These are phyloP conservation scores for Didymella exigua DNA, from an alignment of 2,329 filamentous ascomycete genomes.

Conservation along the genomic window DNA sequence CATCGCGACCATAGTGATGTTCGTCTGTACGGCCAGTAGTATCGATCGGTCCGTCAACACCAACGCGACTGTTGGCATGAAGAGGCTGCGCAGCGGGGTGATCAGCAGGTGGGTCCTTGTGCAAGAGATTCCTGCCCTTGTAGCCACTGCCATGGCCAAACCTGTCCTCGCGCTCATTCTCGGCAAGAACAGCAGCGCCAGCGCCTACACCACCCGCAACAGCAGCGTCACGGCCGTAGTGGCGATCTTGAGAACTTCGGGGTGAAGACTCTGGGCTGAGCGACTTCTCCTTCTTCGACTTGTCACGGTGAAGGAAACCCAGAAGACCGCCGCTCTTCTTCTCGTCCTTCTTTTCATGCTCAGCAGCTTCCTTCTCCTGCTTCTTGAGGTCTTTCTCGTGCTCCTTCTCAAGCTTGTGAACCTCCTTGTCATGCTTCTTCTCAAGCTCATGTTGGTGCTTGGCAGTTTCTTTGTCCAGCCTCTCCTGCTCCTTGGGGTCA, in stretches of 20 bases:
- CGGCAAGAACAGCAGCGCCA: conserved; percentile 22
- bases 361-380: conserved; percentile 28
- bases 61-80: conserved; percentile 12
- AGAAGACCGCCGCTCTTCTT: conserved; percentile 47
- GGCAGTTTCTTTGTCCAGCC: conserved; percentile 21
- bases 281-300: conserved; percentile 48
- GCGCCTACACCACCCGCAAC: conserved; percentile 27
- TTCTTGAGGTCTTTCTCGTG: conserved; percentile 22
- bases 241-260: conserved; percentile 28
- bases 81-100: conserved; percentile 39
- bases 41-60: conserved; percentile 2
- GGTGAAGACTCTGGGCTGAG: conserved; percentile 25
- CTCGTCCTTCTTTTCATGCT: conserved; percentile 32
- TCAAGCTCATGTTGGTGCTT: conserved; percentile 21
- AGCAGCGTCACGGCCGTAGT: conserved; percentile 33
- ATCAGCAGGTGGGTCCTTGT: conserved; percentile 50
- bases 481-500: conserved; percentile 24
- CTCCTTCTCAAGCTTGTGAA: conserved; percentile 24
- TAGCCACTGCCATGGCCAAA: conserved; percentile 22
- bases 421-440: conserved; percentile 30
- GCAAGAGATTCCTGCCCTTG: conserved; percentile 45
- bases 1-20: conserved; percentile 34
- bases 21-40: conserved; percentile 1
- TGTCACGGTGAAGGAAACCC: conserved; percentile 51
- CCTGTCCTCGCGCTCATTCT: conserved; percentile 6